Percentiles rank a stretch among this genome's conserved stretches.
Conservation (phyloP, 805 yeast genomes). For the Cephaloascus fragrans region DNA sequence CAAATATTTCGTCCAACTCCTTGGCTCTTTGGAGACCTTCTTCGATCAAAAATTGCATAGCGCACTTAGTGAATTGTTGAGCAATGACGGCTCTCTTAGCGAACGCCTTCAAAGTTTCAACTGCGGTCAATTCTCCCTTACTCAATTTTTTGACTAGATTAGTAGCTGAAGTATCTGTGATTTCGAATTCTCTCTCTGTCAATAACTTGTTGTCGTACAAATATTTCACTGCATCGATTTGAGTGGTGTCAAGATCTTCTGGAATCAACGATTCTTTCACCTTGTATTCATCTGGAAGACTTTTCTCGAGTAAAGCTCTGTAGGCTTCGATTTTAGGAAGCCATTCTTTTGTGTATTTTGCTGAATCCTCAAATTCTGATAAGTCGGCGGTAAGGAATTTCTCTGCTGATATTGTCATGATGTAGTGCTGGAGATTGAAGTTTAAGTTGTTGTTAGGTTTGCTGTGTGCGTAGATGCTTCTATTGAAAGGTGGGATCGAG, state of each 20-base stretch:
- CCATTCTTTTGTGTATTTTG: slow-evolving; percentile 23
- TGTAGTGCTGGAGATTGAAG: too few species aligned
- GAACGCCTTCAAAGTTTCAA: slow-evolving; percentile 45
- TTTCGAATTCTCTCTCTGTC: slow-evolving; percentile 25
- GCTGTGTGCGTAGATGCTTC: too few species aligned
- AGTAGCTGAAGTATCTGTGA: slow-evolving; percentile 33
- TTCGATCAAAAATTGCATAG: slow-evolving; percentile 52
- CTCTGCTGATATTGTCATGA: too few species aligned
- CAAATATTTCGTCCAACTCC: slow-evolving; percentile 43
- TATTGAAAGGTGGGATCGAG: too few species aligned
- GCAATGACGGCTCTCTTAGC: slow-evolving; percentile 38
- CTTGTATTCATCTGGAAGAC: slow-evolving; percentile 13
- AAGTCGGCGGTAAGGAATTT: neutral
- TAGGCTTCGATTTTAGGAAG: slow-evolving; percentile 37
- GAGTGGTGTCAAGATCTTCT: slow-evolving; percentile 18
- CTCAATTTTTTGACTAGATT: slow-evolving; percentile 34
- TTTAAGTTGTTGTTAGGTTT: too few species aligned
- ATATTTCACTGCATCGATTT: slow-evolving; percentile 25
- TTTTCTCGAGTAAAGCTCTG: slow-evolving; percentile 14
- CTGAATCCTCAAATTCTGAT: neutral
- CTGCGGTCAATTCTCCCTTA: slow-evolving; percentile 35
- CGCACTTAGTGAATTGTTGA: slow-evolving; percentile 41
- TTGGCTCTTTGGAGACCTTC: slow-evolving; percentile 52
- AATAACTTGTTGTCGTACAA: slow-evolving; percentile 20
- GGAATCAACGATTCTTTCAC: slow-evolving; percentile 21